Base-by-base conservation (phyloP, 129 eudicot genomes). In the Heracleum sosnowskyi region DNA sequence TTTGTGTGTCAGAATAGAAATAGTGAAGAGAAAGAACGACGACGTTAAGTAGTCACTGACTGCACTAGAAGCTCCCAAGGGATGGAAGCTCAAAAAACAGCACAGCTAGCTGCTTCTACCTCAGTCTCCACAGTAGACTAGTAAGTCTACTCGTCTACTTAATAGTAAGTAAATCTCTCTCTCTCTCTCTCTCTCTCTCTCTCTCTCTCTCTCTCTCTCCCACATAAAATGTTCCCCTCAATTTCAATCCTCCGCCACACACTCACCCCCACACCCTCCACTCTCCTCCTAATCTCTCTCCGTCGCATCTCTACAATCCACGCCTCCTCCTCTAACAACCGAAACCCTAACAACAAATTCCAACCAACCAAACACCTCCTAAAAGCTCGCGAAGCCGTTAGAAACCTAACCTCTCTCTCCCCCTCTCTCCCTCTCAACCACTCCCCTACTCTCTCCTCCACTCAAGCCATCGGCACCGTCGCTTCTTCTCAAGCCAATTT, bases 401-500 rank as follows among this genome's bases (percentile, higher is more conserved):
- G 84, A 81, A 90, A 90, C 37, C 79, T 83, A 76, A 57, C 92
- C 20, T 66, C 91, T 20, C 87, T 86, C 35, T 76, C 93, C 5
- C 91, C 98, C 29, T 75, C 86, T 39, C 91, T 86, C 37, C 78
- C 85, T 7, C 69, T 71, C 9, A 80, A 79, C 1, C 84, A 85
- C 75, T 77, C 80, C 46, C 83, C 86, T 26, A 77, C 73, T 3
- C 92, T 90, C 70, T 70, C 90, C 1, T 82, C 84, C 6, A 82
- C 86, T 71, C 92, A 94, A 73, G 96, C 98, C 11, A 73, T 91
- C 31, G 96, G 97, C 37, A 85, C 78, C 47, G 98, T 91, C 11
- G 82, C 89, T 47, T 81, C 97, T 16, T 86, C 92, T n/a, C 97
- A 94, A 71, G 98, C 98, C 22, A 88, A 94, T 79, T 94, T 94